These are phyloP conservation scores for Arachis monticola DNA, from an alignment of 331 rosid genomes.

Conservation along the genomic window DNA sequence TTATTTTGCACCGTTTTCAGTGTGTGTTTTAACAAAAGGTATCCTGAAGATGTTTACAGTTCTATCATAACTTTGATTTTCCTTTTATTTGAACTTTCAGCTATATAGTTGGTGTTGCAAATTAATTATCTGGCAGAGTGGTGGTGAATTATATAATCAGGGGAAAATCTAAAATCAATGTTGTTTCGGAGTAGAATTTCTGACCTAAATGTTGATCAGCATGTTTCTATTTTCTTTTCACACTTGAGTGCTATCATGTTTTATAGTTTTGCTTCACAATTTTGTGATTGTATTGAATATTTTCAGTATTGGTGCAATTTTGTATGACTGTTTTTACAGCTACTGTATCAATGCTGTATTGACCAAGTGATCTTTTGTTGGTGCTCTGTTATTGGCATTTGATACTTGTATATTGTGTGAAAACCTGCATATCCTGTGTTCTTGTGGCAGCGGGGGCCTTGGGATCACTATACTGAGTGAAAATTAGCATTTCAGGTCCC, in stretches of 20 bases:
- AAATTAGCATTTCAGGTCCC: background rate
- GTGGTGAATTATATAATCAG: background rate
- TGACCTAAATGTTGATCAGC: background rate
- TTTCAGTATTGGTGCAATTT: background rate
- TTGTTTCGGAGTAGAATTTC: background rate
- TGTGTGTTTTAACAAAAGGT: too few species aligned
- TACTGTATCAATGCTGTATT: constrained; percentile 2
- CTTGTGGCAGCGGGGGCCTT: background rate
- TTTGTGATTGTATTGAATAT: constrained; percentile 17
- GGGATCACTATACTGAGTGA: background rate
- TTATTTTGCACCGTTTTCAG: background rate
- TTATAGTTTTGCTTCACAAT: constrained; percentile 4
- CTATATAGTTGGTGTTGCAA: background rate
- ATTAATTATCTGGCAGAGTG: background rate
- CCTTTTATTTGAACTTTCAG: background rate
- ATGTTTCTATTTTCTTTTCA: background rate
- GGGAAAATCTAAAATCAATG: background rate
- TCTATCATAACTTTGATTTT: background rate
- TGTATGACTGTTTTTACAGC: background rate
- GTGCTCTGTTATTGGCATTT: background rate
- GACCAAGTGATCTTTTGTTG: background rate
- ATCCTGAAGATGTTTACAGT: background rate
- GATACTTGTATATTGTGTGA: constrained; percentile 24
- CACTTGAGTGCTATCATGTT: background rate
- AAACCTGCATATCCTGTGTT: constrained; percentile 1